A percentile compares a stretch with the other conserved stretches of the same genome.
phyloP scores from a whole-genome alignment of 2,329 filamentous ascomycete genomes.

The Aureobasidium vineae region DNA sequence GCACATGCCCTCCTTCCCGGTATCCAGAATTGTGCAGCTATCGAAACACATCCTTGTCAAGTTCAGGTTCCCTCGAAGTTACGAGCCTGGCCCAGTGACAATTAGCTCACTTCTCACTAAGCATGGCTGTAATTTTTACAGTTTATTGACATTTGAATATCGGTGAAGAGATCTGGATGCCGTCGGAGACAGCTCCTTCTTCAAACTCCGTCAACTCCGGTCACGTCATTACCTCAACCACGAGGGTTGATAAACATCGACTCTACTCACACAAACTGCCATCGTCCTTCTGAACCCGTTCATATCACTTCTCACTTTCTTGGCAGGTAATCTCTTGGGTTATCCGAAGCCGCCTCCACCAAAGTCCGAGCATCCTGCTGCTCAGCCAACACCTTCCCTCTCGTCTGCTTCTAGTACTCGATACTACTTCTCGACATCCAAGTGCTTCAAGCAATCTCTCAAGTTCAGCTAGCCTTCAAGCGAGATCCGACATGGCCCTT shows the following conservation, averaged over 20 bases:
- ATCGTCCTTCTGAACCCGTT: no score
- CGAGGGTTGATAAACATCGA: conserved; percentile 8
- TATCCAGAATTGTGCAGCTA: background rate
- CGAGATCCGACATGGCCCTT: conserved; percentile 60
- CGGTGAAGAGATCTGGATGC: conserved; percentile 4
- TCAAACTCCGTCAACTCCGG: conserved; percentile 8
- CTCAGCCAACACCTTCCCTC: background rate
- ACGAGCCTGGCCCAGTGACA: background rate
- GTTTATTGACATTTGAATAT: background rate
- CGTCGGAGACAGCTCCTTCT: background rate
- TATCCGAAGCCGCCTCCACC: background rate
- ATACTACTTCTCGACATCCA: background rate
- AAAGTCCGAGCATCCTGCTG: background rate
- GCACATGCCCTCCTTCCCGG: background rate
- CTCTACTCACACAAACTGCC: background rate
- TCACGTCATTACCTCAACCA: conserved; percentile 19
- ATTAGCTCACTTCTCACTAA: background rate
- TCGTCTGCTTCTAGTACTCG: background rate
- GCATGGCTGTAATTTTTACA: background rate
- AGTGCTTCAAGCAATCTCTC: background rate
- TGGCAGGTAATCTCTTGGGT: conserved; percentile 1
- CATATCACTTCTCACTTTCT: background rate
- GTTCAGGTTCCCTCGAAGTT: background rate
- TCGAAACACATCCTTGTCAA: background rate
- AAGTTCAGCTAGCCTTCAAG: background rate